Evolutionary conservation across 2,329 filamentous ascomycete genomes (phyloP).

Genomic region (Pseudogymnoascus sp.): DNA sequence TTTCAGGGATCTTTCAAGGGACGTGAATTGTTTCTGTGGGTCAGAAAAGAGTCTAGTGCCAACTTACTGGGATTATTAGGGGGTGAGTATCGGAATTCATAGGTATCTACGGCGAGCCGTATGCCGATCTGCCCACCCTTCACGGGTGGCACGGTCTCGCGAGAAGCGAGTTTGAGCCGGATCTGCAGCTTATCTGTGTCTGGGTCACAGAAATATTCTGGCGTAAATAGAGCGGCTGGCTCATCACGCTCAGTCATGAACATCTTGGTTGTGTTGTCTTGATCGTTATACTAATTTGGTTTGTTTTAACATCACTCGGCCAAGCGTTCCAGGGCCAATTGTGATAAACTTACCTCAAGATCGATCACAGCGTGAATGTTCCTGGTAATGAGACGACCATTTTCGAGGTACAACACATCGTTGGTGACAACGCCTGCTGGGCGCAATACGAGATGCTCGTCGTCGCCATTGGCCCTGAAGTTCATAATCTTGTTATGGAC

Average conservation of each 20-base stretch:
- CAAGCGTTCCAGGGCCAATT: background rate
- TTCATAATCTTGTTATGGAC: slow-evolving; percentile 34
- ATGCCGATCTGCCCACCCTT: slow-evolving; percentile 36
- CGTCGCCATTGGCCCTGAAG: slow-evolving; percentile 34
- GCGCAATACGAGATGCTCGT: slow-evolving; percentile 34
- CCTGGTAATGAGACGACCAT: slow-evolving; percentile 32
- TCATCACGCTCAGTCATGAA: slow-evolving; percentile 39
- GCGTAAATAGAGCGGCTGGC: slow-evolving; percentile 35
- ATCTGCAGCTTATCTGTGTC: slow-evolving; percentile 35
- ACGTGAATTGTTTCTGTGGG: background rate
- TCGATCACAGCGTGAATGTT: slow-evolving; percentile 36
- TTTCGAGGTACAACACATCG: slow-evolving; percentile 31
- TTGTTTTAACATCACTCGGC: background rate
- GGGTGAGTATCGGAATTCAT: slow-evolving; percentile 39
- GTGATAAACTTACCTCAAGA: slow-evolving; percentile 32
- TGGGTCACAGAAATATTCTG: slow-evolving; percentile 36
- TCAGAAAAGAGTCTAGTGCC: background rate
- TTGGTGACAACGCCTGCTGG: slow-evolving; percentile 33
- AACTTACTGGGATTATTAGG: slow-evolving; percentile 32
- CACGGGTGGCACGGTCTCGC: slow-evolving; percentile 20
- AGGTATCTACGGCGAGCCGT: slow-evolving; percentile 31
- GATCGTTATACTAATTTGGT: slow-evolving; percentile 31
- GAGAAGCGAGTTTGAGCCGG: slow-evolving; percentile 31
- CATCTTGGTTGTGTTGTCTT: slow-evolving; percentile 41
- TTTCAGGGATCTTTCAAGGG: background rate